Conservation (phyloP, 2,329 filamentous ascomycete species). For the Nothomitra cinnamomea region DNA sequence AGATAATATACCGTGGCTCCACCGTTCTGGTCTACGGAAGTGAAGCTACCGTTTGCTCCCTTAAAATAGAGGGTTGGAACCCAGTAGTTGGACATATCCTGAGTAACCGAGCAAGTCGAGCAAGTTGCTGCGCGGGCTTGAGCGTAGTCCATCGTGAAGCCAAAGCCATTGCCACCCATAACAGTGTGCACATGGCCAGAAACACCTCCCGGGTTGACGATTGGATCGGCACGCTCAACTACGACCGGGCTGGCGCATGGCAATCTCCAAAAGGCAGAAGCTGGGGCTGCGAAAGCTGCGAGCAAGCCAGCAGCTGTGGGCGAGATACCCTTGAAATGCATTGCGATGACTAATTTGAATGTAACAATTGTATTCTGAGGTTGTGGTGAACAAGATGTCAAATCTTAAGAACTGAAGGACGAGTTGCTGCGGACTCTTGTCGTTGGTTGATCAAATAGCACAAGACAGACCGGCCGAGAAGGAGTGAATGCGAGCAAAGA, state of each 20-base stretch:
- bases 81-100: slow-evolving; percentile 65
- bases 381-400: background rate
- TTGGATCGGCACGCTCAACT: slow-evolving; percentile 45
- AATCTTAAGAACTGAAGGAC: background rate
- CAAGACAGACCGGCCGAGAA: background rate
- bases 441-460: background rate
- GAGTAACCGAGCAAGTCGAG: slow-evolving; percentile 50
- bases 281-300: slow-evolving; percentile 3
- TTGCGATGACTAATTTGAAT: background rate
- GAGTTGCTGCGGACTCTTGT: background rate
- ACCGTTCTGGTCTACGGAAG: slow-evolving; percentile 41
- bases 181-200: slow-evolving; percentile 52
- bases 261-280: slow-evolving; percentile 33
- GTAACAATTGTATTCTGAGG: background rate
- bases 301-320: background rate
- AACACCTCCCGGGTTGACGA: slow-evolving; percentile 42
- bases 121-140: slow-evolving; percentile 45
- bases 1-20: slow-evolving; percentile 54
- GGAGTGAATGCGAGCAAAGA: background rate
- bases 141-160: slow-evolving; percentile 41
- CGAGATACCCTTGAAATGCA: background rate
- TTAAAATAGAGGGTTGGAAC: slow-evolving; percentile 54
- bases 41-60: slow-evolving; percentile 42
- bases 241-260: slow-evolving; percentile 25
- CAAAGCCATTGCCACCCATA: slow-evolving; percentile 53